Evolutionary conservation across 805 yeast species (phyloP), one percentile per base, ranked within the genome.

Genomic region (Starmerella vitae): DNA sequence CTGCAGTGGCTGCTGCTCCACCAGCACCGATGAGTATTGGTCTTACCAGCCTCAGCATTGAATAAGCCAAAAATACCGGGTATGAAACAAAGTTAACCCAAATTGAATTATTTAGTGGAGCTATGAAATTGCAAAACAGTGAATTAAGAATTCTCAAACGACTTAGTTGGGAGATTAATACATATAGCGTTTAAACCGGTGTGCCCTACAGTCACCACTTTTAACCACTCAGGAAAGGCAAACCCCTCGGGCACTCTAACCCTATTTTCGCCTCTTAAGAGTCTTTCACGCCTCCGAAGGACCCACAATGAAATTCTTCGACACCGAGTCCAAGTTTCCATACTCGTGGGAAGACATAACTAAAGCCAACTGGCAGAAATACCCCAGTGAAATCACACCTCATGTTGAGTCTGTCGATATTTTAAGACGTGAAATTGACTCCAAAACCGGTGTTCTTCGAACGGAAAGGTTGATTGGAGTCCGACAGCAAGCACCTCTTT

Each of bases 361-460:
- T 0, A 85, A 93, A 1, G 96, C 97, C 37, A 85, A 86, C 60
- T 88, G 98, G 98, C 75, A 72, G 48, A 88, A 88, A 51, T 88
- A 88, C 61, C 98, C 98, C n/a, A 88, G 91, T 57, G 93, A 85
- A 51, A 67, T 78, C 42, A 76, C 94, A 6, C 72, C 93, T 0
- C 98, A 88, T 59, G 98, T 88, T 8, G 78, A 83, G 21, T 91
- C 91, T 1, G 97, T 91, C 15, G 98, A 88, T 57, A 83, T 84
- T 1, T 60, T 88, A 24, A 67, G 79, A 43, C 68, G 97, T 46
- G 84, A 77, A 50, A 54, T 84, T 17, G 71, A 74, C 49, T 61
- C 67, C 1, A 61, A 57, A 6, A 67, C 70, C 1, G 68, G 69
- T 4, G 64, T 71, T 3, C 64, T 88, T 30, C 67, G 77, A 15